Evolutionary conservation across 345 rosid genomes (phyloP), one percentile per base, ranked within the genome.

Genomic region (Gynandropsis gynandra): DNA sequence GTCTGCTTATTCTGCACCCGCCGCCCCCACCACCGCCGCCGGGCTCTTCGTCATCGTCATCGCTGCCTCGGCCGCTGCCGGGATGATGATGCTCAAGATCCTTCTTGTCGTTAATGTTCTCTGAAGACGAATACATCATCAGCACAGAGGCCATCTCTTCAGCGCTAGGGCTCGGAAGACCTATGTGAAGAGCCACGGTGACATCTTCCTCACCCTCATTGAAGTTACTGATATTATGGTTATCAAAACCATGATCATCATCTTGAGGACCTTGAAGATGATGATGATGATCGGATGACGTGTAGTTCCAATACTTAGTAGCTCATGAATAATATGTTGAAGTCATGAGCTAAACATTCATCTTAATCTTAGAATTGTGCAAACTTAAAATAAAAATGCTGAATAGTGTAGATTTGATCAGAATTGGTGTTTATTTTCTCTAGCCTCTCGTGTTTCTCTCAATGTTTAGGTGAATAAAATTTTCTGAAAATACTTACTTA

Each of bases 141-240:
- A 80, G 57, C 41, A 73, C 75, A 47, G 86, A 74, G 3, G 84
- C 82, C 78, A 88, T 69, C 57, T 88, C 97, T 39, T 78, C 82
- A 36, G 80, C 72, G 50, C 83, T 89, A 68, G 92, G 95, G 83
- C 69, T 85, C 18, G 97, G 97, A 53, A 89, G 70, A 50, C 97
- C 97, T 77, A 89, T 82, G 53, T 89, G 92, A 6, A 89, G 95
- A 72, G 97, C 87, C 65, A 88, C 92, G 18, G 92, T 82, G 31
- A 81, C 90, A 54, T 64, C 62, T n/a, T n/a, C n/a, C n/a, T n/a
- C 29, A 9, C 61, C 42, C 16, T 42, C 71, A 35, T 67, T 58
- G 9, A 64, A 68, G n/a, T 62, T 78, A 5, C 48, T 41, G 54
- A 47, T 48, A 48, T 42, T 67, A 20, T 71, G 66, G 42, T 58